Conservation (phyloP, 2,329 filamentous ascomycete genomes). For the Penicillium sp. region DNA sequence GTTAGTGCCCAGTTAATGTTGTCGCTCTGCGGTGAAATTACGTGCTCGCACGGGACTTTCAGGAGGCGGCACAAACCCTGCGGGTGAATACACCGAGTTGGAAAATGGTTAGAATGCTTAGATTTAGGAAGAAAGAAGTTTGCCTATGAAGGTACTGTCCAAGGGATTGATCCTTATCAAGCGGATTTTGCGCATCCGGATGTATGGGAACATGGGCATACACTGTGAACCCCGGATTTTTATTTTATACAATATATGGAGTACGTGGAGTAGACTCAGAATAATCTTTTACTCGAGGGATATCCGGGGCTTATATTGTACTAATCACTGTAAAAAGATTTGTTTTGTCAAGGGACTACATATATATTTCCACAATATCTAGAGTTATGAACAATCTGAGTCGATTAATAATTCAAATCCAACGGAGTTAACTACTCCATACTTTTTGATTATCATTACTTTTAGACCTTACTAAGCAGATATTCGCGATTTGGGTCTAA, state of each 20-base stretch:
- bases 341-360: not conserved
- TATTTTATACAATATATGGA: not conserved
- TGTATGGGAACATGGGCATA: not conserved
- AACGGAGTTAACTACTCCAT: not conserved
- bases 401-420: not conserved
- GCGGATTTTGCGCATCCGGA: not conserved
- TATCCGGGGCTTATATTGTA: not conserved
- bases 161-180: not conserved
- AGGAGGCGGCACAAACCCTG: not conserved
- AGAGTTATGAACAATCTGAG: not conserved
- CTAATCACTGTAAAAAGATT: not conserved
- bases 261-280: not conserved
- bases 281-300: not conserved
- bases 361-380: no score
- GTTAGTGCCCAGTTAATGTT: conserved; percentile 21
- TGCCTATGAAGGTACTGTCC: not conserved
- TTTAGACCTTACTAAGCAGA: not conserved
- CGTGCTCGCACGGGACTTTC: conserved; percentile 33
- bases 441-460: not conserved
- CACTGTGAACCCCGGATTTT: not conserved
- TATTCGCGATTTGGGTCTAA: not conserved
- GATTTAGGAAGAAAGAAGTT: not conserved
- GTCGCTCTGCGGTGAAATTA: conserved; percentile 28
- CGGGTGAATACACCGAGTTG: not conserved
- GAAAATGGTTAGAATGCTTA: not conserved